Evolutionary conservation across 345 rosid species (phyloP).

Genomic region (Salix koriyanagi): DNA sequence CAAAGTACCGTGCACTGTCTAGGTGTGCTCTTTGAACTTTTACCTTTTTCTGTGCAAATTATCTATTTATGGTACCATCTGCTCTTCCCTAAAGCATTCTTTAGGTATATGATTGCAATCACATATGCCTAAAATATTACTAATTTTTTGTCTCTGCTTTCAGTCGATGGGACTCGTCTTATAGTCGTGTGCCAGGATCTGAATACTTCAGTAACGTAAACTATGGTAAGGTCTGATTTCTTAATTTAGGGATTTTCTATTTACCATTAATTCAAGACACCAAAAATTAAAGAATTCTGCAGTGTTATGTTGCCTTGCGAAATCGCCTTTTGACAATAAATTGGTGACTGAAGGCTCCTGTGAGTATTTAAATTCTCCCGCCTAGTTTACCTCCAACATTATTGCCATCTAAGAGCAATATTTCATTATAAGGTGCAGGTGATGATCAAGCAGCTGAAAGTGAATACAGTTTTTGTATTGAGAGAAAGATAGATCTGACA

Average conservation of each 20-base stretch:
- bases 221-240: slow-evolving; percentile 45
- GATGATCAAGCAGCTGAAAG: slow-evolving; percentile 69
- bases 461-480: slow-evolving; percentile 67
- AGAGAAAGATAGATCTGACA: slow-evolving; percentile 84
- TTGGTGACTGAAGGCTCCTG: slow-evolving; percentile 6
- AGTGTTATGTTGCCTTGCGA: neutral
- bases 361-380: neutral
- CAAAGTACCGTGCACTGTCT: slow-evolving; percentile 91
- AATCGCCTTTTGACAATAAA: slow-evolving; percentile 5
- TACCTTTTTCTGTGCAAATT: neutral
- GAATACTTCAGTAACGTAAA: slow-evolving; percentile 66
- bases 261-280: slow-evolving; percentile 10
- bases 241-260: neutral
- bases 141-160: slow-evolving; percentile 2
- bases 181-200: slow-evolving; percentile 72
- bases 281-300: slow-evolving; percentile 10
- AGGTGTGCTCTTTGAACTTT: slow-evolving; percentile 40
- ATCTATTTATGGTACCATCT: neutral
- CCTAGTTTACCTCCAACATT: neutral
- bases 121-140: slow-evolving; percentile 1
- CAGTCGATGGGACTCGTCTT: slow-evolving; percentile 85
- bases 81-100: neutral
- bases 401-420: slow-evolving; percentile 10
- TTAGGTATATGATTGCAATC: neutral
- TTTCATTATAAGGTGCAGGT: slow-evolving; percentile 45